These are phyloP conservation scores for Margaritispora aquatica DNA, from an alignment of 495 filamentous ascomycete species.

Conservation along the genomic window DNA sequence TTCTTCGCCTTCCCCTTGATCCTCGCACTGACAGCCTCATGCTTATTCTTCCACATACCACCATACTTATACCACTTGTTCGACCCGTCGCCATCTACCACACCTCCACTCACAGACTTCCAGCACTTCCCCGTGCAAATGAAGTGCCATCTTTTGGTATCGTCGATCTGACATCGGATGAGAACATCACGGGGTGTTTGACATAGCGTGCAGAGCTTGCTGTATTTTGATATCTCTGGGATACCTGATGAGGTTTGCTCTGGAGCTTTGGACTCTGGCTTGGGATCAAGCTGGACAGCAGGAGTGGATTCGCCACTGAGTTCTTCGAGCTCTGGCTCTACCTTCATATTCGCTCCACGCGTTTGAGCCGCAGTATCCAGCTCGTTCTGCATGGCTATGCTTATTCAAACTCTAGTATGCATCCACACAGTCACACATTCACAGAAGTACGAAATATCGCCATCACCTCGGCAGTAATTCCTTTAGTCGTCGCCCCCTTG, in stretches of 20 bases:
- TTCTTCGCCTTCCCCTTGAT: constrained; percentile 5
- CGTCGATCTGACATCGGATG: constrained; percentile 6
- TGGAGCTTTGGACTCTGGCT: too few species aligned
- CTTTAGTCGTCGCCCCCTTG: not conserved
- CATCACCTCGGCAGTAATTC: not conserved
- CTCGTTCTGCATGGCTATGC: not conserved
- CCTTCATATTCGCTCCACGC: not conserved
- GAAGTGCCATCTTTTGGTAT: not conserved
- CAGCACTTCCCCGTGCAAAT: constrained; percentile 5
- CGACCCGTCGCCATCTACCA: not conserved
- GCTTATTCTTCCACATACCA: constrained; percentile 8
- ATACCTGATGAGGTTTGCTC: too few species aligned
- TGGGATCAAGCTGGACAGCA: too few species aligned
- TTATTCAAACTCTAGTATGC: not conserved
- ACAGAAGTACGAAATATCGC: too few species aligned
- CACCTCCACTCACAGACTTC: not conserved
- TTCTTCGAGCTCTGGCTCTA: too few species aligned
- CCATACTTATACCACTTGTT: not conserved
- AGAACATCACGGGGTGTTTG: not conserved
- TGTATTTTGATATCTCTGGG: not conserved
- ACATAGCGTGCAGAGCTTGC: constrained; percentile 1
- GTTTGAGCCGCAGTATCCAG: not conserved
- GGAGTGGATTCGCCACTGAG: too few species aligned
- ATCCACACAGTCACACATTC: too few species aligned
- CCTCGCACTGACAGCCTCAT: constrained; percentile 1